Base-by-base conservation (phyloP, 129 eudicot genomes). In the Flaveria sonorensis region DNA sequence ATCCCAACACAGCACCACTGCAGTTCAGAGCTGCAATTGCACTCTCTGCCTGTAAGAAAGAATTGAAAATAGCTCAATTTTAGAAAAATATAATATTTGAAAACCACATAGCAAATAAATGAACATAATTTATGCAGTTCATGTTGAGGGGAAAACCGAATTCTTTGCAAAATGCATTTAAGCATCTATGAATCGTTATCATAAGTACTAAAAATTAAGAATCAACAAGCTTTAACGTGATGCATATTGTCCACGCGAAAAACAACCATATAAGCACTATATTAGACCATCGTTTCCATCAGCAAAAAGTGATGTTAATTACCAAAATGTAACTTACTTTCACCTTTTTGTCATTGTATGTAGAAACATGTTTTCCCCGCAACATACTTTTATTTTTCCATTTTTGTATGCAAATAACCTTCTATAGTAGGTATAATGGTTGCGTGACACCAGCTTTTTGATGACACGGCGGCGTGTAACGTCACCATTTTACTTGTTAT, bases 1-100 rank as follows among this genome's bases (percentile, higher is more conserved):
- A 76, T 71, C 96, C 96, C 72, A 90, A 65, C 70, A 90, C 87
- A 10, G 83, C 89, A 42, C 96, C 96, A 68, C 93, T 88, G 79
- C 90, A 88, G 84, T 88, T 90, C 76, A 90, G 88, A 61, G 96
- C 96, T n/a, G 89, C 88, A 77, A 88, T 90, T 68, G 96, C 96
- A 81, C 89, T 84, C 74, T 90, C 93, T 36, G 96, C 96, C 96
- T 90, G 88, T 70, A 61, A 53, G 36, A 64, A 59, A 60, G 68
- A 21, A 53, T 15, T 1, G 15, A 53, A 42, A 20, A 62, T 6
- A 61, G 20, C 43, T 28, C 28, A 26, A 62, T 26, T 21, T 26
- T 10, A 60, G 39, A 13, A 74, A 65, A 16, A 65, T 5, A 26
- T 1, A 62, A 26, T 13, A 62, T 26, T 14, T 62, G 73, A 45